Evolutionary conservation across 208 protist species (phyloP).

Genomic region (Leishmania turanica): DNA sequence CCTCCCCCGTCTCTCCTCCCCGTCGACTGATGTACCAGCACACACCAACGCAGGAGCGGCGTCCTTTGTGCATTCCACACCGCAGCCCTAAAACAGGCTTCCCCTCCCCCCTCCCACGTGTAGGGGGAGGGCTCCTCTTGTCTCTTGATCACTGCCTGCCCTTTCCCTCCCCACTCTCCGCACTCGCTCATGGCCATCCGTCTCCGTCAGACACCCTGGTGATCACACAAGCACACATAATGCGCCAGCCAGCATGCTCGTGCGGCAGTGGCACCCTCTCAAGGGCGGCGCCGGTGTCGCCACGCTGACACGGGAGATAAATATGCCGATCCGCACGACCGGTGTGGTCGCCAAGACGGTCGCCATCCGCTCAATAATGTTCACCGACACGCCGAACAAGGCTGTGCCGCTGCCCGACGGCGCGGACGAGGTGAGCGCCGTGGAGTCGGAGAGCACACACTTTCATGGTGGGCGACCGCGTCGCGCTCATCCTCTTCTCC

Average conservation of each 20-base stretch:
- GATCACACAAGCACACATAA: constrained; percentile 23
- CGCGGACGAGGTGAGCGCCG: constrained; percentile 28
- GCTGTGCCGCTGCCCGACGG: constrained; percentile 30
- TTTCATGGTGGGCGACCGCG: constrained; percentile 32
- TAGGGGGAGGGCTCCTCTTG: too few species aligned
- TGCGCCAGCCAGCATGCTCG: background rate
- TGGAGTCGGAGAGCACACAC: constrained; percentile 10
- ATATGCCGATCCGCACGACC: background rate
- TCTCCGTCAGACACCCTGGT: constrained; percentile 32
- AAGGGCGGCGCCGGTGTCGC: background rate
- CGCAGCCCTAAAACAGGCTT: too few species aligned
- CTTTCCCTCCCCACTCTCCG: too few species aligned
- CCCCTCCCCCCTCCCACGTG: too few species aligned
- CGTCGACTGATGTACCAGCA: background rate
- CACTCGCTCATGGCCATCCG: too few species aligned
- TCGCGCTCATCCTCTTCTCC: constrained; percentile 23
- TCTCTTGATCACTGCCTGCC: too few species aligned
- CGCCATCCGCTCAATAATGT: background rate
- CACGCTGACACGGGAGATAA: background rate
- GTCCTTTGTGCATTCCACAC: too few species aligned
- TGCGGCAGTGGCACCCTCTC: background rate
- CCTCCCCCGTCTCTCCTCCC: background rate
- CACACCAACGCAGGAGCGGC: too few species aligned
- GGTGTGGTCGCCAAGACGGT: background rate
- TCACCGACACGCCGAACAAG: constrained; percentile 21